Evolutionary conservation across 371 early-diverging fungal genomes (phyloP).

Genomic region (Apophysomyces variabilis): DNA sequence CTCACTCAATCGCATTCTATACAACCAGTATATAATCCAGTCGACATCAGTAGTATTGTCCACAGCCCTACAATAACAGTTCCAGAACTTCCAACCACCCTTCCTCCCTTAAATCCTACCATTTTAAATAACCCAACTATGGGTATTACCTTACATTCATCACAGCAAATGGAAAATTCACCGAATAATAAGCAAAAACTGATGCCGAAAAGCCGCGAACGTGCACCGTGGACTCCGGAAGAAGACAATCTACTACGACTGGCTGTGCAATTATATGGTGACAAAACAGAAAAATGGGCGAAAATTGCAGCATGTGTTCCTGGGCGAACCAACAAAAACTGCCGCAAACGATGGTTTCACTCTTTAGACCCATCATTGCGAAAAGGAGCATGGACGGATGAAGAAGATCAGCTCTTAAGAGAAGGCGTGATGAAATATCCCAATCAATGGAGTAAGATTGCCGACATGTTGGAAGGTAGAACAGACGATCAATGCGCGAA

Average conservation of each 20-base stretch:
- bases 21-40: slow-evolving; percentile 22
- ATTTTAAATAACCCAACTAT: slow-evolving; percentile 15
- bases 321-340: slow-evolving; percentile 82
- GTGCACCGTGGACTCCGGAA: slow-evolving; percentile 69
- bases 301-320: slow-evolving; percentile 82
- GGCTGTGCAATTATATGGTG: slow-evolving; percentile 77
- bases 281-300: slow-evolving; percentile 84
- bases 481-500: slow-evolving; percentile 86
- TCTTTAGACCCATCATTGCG: slow-evolving; percentile 77
- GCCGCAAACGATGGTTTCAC: slow-evolving; percentile 84
- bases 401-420: slow-evolving; percentile 73
- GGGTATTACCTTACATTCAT: slow-evolving; percentile 11
- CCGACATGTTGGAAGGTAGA: slow-evolving; percentile 77
- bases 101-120: slow-evolving; percentile 20
- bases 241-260: slow-evolving; percentile 73
- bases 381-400: slow-evolving; percentile 82
- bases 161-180: slow-evolving; percentile 7
- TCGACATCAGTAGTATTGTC: slow-evolving; percentile 28
- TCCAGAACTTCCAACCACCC: slow-evolving; percentile 20
- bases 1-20: slow-evolving; percentile 16
- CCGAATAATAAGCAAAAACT: slow-evolving; percentile 15
- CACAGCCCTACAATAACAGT: slow-evolving; percentile 23
- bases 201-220: slow-evolving; percentile 25
- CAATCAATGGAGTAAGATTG: slow-evolving; percentile 82
- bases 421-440: slow-evolving; percentile 70